phyloP scores from a whole-genome alignment of 1,284 basidiomycete genomes.

The Cutaneotrichosporon sp. region DNA sequence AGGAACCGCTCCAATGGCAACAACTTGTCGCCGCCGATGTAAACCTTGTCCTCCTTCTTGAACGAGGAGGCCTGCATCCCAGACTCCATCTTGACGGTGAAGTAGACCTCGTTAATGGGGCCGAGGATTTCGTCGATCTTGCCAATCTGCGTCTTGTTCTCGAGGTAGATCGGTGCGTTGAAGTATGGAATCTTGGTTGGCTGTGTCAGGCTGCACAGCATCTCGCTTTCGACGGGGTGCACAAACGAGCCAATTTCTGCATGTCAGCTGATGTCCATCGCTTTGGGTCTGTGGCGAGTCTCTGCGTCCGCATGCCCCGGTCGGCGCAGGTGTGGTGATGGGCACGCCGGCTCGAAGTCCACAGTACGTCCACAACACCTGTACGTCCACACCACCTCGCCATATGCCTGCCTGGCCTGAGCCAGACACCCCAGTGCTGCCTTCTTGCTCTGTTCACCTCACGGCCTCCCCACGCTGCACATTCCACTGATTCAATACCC shows the following conservation, averaged over 20 bases:
- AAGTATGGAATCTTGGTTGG: conserved; percentile 95
- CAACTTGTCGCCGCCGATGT: conserved; percentile 87
- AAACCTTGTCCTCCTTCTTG: conserved; percentile 97
- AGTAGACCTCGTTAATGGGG: conserved; percentile 98
- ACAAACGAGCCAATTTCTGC: conserved; percentile 82
- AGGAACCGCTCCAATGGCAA: conserved; percentile 95
- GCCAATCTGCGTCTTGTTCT: conserved; percentile 90
- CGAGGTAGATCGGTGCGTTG: conserved; percentile 97
- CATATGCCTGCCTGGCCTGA: too few relatives aligned
- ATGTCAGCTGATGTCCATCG: conserved; percentile 1
- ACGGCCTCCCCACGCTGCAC: not conserved
- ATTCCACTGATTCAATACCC: conserved; percentile 30
- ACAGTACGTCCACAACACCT: too few relatives aligned
- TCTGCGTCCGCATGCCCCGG: too few relatives aligned
- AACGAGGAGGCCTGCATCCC: conserved; percentile 95
- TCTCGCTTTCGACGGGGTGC: conserved; percentile 96
- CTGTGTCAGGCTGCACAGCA: conserved; percentile 85
- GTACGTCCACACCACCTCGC: too few relatives aligned
- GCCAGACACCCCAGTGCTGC: too few relatives aligned
- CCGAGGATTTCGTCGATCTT: conserved; percentile 84
- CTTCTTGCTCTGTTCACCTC: too few relatives aligned
- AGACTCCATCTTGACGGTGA: conserved; percentile 94
- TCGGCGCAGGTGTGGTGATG: too few relatives aligned
- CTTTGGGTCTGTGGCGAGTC: too few relatives aligned
- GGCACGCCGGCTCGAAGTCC: too few relatives aligned